Base-by-base conservation (phyloP, 2,329 filamentous ascomycete genomes). In the Myriosclerotinia duriaeana region DNA sequence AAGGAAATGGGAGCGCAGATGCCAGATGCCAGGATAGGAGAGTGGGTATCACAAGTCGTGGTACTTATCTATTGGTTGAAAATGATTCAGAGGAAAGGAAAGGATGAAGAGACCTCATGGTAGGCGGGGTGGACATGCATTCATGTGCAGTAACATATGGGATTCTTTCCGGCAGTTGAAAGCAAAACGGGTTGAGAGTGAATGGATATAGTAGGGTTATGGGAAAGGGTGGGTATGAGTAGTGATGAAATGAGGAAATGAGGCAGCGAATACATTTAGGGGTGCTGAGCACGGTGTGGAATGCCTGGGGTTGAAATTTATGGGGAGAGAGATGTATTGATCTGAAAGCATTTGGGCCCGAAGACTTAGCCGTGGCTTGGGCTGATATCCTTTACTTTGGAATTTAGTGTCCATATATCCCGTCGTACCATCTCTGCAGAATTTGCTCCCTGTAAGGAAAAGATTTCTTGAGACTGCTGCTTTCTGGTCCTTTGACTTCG, bases 21-120 rank as follows among this genome's bases (percentile, higher is more conserved):
- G 17, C 30, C n/a, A 50, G n/a, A 38, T 40, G 34, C 34, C 11
- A 14, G 20, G 30, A n/a, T 22, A 7, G 9, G 30, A 17, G 5
- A 26, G 44, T 60, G 44, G 44, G 26, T 50, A 50, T 44, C 6
- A 26, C 11, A 30, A 58, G 14, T 60, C 58, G 44, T 60, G 58
- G 44, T 26, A 22, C 20, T 60, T 38, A 22, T 38, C 58, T 6
- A 60, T 60, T 60, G 58, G 44, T 26, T 14, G 6, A 12, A 22
- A 60, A 22, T 14, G 11, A 50, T 22, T 6, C n/a, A 6, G 26
- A 22, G 12, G 3, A 14, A 52, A 36, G 20, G 20, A 60, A 36
- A 30, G 20, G 14, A 5, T 5, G 20, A 26, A 17, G 20, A 60
- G 34, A 44, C 22, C 30, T 34, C 30, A 34, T 5, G 30, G 30